These are phyloP conservation scores for Harringtonia lauricola DNA, from an alignment of 2,329 filamentous ascomycete genomes.

Conservation along the genomic window DNA sequence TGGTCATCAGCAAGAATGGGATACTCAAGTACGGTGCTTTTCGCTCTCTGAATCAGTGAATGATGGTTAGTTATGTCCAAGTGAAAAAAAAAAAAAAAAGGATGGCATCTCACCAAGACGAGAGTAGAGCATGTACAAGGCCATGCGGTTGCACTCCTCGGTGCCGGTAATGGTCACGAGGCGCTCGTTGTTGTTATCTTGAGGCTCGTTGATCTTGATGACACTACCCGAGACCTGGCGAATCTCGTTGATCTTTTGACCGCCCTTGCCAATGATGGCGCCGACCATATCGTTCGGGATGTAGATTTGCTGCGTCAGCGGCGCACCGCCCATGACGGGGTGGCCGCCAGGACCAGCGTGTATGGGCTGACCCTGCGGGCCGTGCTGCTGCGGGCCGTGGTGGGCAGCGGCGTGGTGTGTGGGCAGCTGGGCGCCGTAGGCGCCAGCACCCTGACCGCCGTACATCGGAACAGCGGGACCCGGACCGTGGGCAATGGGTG, in stretches of 20 bases:
- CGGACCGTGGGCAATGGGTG: slow-evolving; percentile 47
- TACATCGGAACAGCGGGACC: slow-evolving; percentile 59
- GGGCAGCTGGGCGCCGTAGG: slow-evolving; percentile 73
- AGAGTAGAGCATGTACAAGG: slow-evolving; percentile 98
- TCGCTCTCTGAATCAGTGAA: slow-evolving; percentile 49
- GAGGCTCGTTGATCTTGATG: slow-evolving; percentile 99
- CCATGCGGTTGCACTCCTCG: slow-evolving; percentile 98
- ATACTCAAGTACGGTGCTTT: slow-evolving; percentile 57
- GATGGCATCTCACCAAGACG: slow-evolving; percentile 61
- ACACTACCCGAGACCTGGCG: slow-evolving; percentile 93
- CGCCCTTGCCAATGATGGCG: slow-evolving; percentile 96
- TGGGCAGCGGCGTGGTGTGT: slow-evolving; percentile 54
- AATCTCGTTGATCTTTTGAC: slow-evolving; percentile 99
- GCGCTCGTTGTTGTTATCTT: slow-evolving; percentile 97
- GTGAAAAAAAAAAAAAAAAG: neutral
- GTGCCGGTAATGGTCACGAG: slow-evolving; percentile 96
- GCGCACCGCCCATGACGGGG: slow-evolving; percentile 55
- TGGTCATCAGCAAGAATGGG: too few relatives aligned
- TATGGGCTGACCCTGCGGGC: slow-evolving; percentile 65
- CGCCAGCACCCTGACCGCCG: slow-evolving; percentile 52
- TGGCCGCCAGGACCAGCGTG: slow-evolving; percentile 54
- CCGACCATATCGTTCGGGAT: slow-evolving; percentile 99
- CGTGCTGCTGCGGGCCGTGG: slow-evolving; percentile 45
- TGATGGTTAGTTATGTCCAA: slow-evolving; percentile 6
- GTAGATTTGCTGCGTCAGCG: slow-evolving; percentile 94